A percentile compares a stretch with the other conserved stretches of the same genome.
phyloP scores from a whole-genome alignment of 176 grass and related monocot species.

The Phragmites australis region DNA sequence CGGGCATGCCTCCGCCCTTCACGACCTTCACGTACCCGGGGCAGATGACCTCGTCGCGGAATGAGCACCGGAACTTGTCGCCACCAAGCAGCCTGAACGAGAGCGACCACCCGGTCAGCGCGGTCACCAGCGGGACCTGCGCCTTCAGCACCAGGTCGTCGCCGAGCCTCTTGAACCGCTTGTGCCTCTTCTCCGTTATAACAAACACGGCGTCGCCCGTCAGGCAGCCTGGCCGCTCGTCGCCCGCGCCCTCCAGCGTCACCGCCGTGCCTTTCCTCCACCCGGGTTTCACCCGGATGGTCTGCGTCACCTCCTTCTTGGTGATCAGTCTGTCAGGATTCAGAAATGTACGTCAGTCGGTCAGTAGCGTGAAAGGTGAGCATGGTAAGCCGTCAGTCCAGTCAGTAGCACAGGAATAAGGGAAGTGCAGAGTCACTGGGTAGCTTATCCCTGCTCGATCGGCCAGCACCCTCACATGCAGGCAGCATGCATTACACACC shows the following conservation, averaged over 20 bases:
- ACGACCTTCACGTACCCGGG: conserved; percentile 83
- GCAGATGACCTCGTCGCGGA: conserved; percentile 73
- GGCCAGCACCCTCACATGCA: conserved; percentile 45
- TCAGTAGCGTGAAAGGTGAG: not conserved
- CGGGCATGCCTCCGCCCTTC: conserved; percentile 75
- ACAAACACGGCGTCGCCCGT: conserved; percentile 64
- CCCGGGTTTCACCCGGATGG: conserved; percentile 66
- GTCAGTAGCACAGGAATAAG: not conserved
- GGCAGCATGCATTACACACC: conserved; percentile 26
- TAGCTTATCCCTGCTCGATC: conserved; percentile 18
- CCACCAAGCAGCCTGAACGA: conserved; percentile 66
- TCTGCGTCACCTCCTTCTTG: conserved; percentile 63
- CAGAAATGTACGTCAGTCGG: not conserved
- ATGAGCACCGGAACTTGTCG: conserved; percentile 63
- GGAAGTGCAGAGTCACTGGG: conserved; percentile 42
- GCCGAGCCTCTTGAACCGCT: conserved; percentile 72
- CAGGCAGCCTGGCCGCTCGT: conserved; percentile 72
- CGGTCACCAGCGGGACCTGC: conserved; percentile 68
- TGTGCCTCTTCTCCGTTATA: conserved; percentile 61
- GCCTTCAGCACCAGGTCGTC: conserved; percentile 88
- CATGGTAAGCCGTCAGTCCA: conserved; percentile 21
- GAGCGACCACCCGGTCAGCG: conserved; percentile 81
- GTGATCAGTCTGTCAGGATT: conserved; percentile 44
- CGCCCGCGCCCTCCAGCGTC: conserved; percentile 60
- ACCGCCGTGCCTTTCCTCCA: conserved; percentile 78